These are phyloP conservation scores for Fusarium equiseti DNA, from an alignment of 2,329 filamentous ascomycete genomes.

Conservation along the genomic window DNA sequence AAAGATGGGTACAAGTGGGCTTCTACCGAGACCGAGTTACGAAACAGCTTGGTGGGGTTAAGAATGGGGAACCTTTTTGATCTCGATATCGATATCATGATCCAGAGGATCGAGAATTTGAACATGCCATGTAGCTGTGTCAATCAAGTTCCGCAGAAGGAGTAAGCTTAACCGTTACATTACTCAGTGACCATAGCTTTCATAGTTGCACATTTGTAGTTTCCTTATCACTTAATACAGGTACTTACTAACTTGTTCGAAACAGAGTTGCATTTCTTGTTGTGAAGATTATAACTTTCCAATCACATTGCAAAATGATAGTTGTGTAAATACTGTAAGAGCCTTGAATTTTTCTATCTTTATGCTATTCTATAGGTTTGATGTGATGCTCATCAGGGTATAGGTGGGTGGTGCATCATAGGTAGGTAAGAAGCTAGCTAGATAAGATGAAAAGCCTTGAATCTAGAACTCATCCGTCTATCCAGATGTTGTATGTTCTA, in stretches of 20 bases:
- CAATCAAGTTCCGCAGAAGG: not conserved
- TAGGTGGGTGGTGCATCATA: constrained; percentile 45
- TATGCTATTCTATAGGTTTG: constrained; percentile 34
- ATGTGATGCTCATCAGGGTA: constrained; percentile 52
- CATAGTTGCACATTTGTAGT: not conserved
- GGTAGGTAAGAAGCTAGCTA: constrained; percentile 24
- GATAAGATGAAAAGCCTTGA: constrained; percentile 29
- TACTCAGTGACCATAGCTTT: not conserved
- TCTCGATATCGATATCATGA: not conserved
- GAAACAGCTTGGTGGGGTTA: not conserved
- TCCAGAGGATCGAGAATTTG: not conserved
- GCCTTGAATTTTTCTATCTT: constrained; percentile 32
- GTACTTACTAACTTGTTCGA: not conserved
- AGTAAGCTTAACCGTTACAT: not conserved
- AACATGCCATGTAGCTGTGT: not conserved
- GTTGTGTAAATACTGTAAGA: not conserved
- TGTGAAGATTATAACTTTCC: not conserved
- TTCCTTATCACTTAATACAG: not conserved
- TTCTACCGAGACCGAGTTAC: not conserved
- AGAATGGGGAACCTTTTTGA: not conserved
- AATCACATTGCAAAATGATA: not conserved
- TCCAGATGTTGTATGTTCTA: constrained; percentile 28
- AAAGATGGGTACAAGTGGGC: constrained; percentile 9
- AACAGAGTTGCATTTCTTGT: not conserved
- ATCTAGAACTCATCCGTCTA: constrained; percentile 31